These are phyloP conservation scores for Wickerhamia fluorescens DNA, from an alignment of 805 yeast genomes.

Conservation along the genomic window DNA sequence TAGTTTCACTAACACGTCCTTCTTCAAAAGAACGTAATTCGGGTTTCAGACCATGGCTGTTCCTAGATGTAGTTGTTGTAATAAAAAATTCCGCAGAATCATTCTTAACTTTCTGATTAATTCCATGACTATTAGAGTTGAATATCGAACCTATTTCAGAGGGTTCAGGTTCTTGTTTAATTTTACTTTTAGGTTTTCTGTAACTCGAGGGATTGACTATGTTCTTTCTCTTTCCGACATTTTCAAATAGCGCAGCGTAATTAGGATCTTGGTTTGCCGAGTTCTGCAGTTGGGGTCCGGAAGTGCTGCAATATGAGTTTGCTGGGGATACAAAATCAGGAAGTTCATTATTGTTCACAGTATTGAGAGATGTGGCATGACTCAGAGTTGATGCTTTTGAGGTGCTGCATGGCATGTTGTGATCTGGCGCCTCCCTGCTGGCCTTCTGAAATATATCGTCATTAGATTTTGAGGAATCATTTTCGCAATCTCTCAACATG, in stretches of 20 bases:
- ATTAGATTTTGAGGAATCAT: not conserved
- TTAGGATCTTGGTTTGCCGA: conserved; percentile 33
- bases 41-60: no score
- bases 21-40: no score
- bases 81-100: conserved; percentile 2
- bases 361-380: conserved; percentile 18
- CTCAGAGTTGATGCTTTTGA: conserved; percentile 10
- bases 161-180: conserved; percentile 13
- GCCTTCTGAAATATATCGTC: conserved; percentile 8
- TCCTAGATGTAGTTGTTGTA: no score
- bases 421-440: conserved; percentile 6
- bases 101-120: conserved; percentile 1
- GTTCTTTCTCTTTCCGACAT: conserved; percentile 37
- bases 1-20: no score
- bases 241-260: conserved; percentile 37
- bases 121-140: conserved; percentile 1
- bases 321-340: conserved; percentile 13
- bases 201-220: no score
- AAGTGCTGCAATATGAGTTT: conserved; percentile 7
- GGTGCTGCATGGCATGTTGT: conserved; percentile 4
- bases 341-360: conserved; percentile 1
- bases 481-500: no score
- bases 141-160: conserved; percentile 3
- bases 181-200: conserved; percentile 19
- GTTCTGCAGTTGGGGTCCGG: no score